Evolutionary conservation across 2,329 filamentous ascomycete genomes (phyloP), one percentile per base, ranked within the genome.

Genomic region (Trichoderma gracile): DNA sequence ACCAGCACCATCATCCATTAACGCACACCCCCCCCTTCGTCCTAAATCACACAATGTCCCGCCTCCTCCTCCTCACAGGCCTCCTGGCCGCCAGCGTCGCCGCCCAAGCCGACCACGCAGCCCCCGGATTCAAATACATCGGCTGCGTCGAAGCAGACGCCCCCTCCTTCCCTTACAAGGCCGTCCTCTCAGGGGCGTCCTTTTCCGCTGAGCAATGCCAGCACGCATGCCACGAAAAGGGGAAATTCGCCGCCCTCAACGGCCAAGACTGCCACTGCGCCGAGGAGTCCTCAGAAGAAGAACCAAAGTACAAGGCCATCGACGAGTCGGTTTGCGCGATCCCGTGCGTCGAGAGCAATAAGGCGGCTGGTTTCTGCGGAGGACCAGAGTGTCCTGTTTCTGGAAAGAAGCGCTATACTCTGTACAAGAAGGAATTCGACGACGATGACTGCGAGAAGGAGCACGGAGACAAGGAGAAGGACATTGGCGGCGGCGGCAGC

Each of bases 81-180:
- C 64, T 76, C n/a, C 42, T 76, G 55, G 71, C 69, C 33, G 63
- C 67, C 62, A 50, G 67, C 43, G 67, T 67, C 58, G 49, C 68
- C 15, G 71, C 72, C n/a, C 68, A 70, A 43, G 47, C 67, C 12
- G 61, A 66, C 12, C 62, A 66, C 45, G 64, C 70, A 52, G 25
- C 65, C 57, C 9, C 62, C 21, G 64, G 66, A 14, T 72, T 69
- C 64, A 58, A 70, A 49, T 74, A 73, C 64, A 57, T 74, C 61
- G 74, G 73, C 64, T 76, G 74, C 69, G 69, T 72, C 53, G 47
- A 70, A 33, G 67, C 67, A 57, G 46, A 66, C 30, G 4, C 61
- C 66, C 5, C 30, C 63, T 40, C 54, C 14, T 75, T 74, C 47
- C 57, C 68, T 25, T 33, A 65, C 45, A 40, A 49, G 21, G 57